Evolutionary conservation across 345 rosid species (phyloP).

Genomic region (Bretschneidera sinensis): DNA sequence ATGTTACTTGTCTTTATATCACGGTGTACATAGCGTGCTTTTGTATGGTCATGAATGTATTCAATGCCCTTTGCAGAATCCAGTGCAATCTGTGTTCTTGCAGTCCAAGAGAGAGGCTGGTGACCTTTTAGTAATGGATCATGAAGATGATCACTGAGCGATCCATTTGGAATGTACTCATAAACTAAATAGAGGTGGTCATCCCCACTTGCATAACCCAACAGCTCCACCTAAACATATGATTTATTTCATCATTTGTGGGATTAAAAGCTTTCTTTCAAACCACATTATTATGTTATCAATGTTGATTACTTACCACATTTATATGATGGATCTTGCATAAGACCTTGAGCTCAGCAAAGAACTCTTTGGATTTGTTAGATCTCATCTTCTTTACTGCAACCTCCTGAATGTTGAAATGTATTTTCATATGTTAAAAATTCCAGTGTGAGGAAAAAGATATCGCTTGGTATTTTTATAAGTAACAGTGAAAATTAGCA

Average conservation of each 20-base stretch:
- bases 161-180: slow-evolving; percentile 48
- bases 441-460: background rate
- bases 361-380: slow-evolving; percentile 62
- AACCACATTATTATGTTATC: background rate
- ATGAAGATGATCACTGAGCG: slow-evolving; percentile 62
- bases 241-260: background rate
- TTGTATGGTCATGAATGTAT: slow-evolving; percentile 69
- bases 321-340: slow-evolving; percentile 67
- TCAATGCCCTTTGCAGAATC: slow-evolving; percentile 63
- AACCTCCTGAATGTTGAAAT: slow-evolving; percentile 40
- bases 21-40: slow-evolving; percentile 56
- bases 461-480: background rate
- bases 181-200: slow-evolving; percentile 66
- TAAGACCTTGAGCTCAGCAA: slow-evolving; percentile 62
- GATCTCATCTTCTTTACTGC: slow-evolving; percentile 72
- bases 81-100: slow-evolving; percentile 60
- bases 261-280: background rate
- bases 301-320: slow-evolving; percentile 38
- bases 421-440: background rate
- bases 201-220: slow-evolving; percentile 60
- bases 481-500: slow-evolving; percentile 1
- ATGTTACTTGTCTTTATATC: slow-evolving; percentile 66
- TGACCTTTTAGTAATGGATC: slow-evolving; percentile 52
- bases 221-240: slow-evolving; percentile 46
- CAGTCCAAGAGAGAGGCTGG: slow-evolving; percentile 57